Evolutionary conservation across 768 basidiomycete genomes (phyloP), one percentile per base, ranked within the genome.

Genomic region (Macrolepiota fuliginosa): DNA sequence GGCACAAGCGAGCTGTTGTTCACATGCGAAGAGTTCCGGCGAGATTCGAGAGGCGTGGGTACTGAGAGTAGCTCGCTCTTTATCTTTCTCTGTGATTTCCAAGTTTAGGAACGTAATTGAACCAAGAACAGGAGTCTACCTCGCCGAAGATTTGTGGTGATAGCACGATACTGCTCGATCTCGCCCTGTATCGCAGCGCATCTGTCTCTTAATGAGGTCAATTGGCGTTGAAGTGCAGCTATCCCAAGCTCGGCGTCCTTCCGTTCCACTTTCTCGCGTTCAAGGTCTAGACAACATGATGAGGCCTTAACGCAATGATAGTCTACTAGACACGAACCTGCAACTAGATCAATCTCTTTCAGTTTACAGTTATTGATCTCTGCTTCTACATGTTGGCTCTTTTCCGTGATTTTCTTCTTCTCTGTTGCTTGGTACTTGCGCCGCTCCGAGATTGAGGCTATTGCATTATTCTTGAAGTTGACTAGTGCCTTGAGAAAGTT

Each of bases 301-400:
- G 19, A 45, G 50, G 13, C 32, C 1, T 22, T n/a, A 4, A 13
- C 13, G 39, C 17, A 10, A 25, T 4, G 19, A 3, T 27, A 27
- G 24, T 58, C 36, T 36, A 15, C 22, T 49, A 3, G 35, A 50
- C 24, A 76, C 84, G n/a, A 71, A 94, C 93, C 83, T 59, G 84
- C 82, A 2, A 92, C 80, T 58, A 96, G 80, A 55, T 91, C 88
- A 32, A 92, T 88, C 73, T 95, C 94, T 67, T 79, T 82, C 55
- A 90, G 70, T 66, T 93, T 91, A 74, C 90, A 93, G 47, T 86
- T 78, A 57, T 84, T 87, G 1, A 83, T 94, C 72, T 93, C 89
- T 0, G 77, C 67, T 70, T 94, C 90, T 0, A 86, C 78, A 7
- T 82, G 78, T 47, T 85, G 80, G 9, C 75, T 83, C 69, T 83